Percentiles rank a stretch among this genome's conserved stretches.
These are phyloP conservation scores for Aspergillus carlsbadensis DNA, from an alignment of 495 filamentous ascomycete species.

Conservation along the genomic window DNA sequence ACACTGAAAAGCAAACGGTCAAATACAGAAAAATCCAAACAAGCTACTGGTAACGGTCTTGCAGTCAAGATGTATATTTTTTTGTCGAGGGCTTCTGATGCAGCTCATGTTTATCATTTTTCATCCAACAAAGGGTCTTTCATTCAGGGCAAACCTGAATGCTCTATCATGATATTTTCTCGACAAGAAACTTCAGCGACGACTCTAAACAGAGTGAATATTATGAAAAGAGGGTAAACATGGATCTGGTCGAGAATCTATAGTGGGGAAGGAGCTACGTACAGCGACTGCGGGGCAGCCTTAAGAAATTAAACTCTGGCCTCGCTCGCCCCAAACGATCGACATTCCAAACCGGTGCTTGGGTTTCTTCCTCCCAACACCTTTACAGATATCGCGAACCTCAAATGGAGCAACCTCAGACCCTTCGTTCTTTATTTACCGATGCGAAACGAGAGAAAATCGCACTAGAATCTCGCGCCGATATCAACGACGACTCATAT, in stretches of 20 bases:
- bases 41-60: no score
- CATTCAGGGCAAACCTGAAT: no score
- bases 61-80: no score
- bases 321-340: constrained; percentile 6
- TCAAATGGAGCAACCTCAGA: constrained; percentile 59
- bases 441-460: constrained; percentile 56
- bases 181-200: no score
- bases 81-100: no score
- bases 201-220: no score
- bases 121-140: no score
- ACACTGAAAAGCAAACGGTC: no score
- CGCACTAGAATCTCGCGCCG: constrained; percentile 45
- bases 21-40: no score
- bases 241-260: background rate
- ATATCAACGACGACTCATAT: constrained; percentile 60
- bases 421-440: constrained; percentile 55
- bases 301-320: constrained; percentile 14
- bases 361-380: constrained; percentile 7
- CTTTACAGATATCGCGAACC: background rate
- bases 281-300: constrained; percentile 14
- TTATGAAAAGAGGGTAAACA: no score
- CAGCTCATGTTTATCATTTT: no score
- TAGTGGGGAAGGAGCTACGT: background rate
- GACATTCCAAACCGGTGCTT: constrained; percentile 18
- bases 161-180: no score